Conservation (phyloP, 1,284 basidiomycete species). For the Naganishia liquefaciens region DNA sequence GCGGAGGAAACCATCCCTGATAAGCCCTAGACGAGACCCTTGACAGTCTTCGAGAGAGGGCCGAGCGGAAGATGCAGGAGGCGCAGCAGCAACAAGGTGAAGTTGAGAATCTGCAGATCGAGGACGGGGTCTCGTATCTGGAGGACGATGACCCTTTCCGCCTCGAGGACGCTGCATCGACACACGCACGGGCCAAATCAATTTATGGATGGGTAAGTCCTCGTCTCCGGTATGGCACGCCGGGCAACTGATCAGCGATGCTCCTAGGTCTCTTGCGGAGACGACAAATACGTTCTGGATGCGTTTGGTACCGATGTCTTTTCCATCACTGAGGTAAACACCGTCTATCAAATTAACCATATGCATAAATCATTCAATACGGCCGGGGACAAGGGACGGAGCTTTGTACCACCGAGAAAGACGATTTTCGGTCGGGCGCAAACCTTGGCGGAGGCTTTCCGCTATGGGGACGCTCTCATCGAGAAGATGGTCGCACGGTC, state of each 20-base stretch:
- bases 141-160: constrained; percentile 78
- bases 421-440: constrained; percentile 39
- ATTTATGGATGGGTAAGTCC: constrained; percentile 56
- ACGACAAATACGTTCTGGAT: constrained; percentile 72
- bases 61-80: constrained; percentile 7
- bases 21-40: constrained; percentile 40
- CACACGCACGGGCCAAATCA: constrained; percentile 59
- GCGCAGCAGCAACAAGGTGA: constrained; percentile 27
- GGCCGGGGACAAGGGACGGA: constrained; percentile 24
- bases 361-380: constrained; percentile 37
- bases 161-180: constrained; percentile 38
- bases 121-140: constrained; percentile 64
- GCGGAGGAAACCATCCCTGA: neutral
- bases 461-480: constrained; percentile 53
- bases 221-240: neutral
- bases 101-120: constrained; percentile 31
- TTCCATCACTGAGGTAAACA: constrained; percentile 60
- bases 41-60: constrained; percentile 25
- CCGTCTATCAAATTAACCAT: constrained; percentile 37
- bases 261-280: constrained; percentile 82
- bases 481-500: constrained; percentile 38
- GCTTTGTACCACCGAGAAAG: constrained; percentile 32
- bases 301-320: constrained; percentile 68
- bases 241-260: constrained; percentile 47
- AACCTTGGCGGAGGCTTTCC: constrained; percentile 45